Base-by-base conservation (phyloP, 352 stramenopile genomes). In the Elongisporangium anandrum region DNA sequence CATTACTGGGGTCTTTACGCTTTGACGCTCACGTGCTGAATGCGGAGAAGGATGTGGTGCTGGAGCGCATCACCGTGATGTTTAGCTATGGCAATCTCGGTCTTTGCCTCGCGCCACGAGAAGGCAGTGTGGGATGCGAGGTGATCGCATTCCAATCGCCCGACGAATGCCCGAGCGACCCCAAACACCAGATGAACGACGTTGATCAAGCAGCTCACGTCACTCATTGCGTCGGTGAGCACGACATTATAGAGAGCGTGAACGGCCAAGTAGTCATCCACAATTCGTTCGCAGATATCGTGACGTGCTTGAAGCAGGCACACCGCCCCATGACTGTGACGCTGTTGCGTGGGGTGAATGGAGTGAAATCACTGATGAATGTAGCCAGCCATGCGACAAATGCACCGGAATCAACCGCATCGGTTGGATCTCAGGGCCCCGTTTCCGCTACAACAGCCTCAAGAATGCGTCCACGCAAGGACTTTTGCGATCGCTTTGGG, bases 401-500 rank as follows among this genome's bases (percentile, higher is more conserved):
- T 7, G 29, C 29, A 39, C 29, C 6, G 29, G 29, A 39, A 13
- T 13, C 29, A 8, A 3, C 7, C 7, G 24, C 24, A 34, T 39
- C 29, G 13, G 9, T 13, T 39, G 29, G 29, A 39, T 39, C 29
- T 39, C 29, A 39, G 8, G 29, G 29, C 8, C 29, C 29, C 9
- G 13, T 41, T 19, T 19, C 15, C 38, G 29, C n/a, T 20, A 59
- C 47, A 13, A 23, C 52, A 16, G 9, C 52, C 26, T 69, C 62
- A 1, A 64, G 59, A 26, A 39, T 39, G 29, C 29, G 29, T 8
- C 51, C 59, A 29, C 58, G 54, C 51, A 66, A 47, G n/a, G 70
- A 79, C n/a, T 54, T 82, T 9, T 79, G 65, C 59, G 76, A 85
- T 26, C 68, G 69, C n/a, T 83, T 81, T 55, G 73, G 76, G 0